These are phyloP conservation scores for Aspergillus cavernicola DNA, from an alignment of 495 filamentous ascomycete species.

Conservation along the genomic window DNA sequence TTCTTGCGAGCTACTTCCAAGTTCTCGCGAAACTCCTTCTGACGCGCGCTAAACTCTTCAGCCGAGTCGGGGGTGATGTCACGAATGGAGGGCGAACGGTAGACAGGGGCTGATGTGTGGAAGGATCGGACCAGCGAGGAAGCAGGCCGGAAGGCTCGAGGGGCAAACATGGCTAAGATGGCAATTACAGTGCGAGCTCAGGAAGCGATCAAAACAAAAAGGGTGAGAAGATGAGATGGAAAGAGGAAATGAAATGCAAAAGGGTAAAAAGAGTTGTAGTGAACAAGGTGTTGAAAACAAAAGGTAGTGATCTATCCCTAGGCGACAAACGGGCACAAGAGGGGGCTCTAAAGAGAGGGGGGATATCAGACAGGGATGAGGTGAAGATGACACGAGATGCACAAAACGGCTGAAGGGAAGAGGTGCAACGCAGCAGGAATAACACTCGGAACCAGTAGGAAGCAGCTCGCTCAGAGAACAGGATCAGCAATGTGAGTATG, in stretches of 20 bases:
- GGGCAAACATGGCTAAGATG: constrained; percentile 41
- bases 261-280: neutral
- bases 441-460: constrained; percentile 17
- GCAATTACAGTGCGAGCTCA: constrained; percentile 8
- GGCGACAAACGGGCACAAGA: constrained; percentile 13
- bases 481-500: no score
- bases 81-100: constrained; percentile 71
- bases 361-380: constrained; percentile 19
- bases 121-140: constrained; percentile 56
- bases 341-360: constrained; percentile 14
- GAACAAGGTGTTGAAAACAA: neutral
- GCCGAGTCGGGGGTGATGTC: constrained; percentile 74
- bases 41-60: constrained; percentile 70
- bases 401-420: constrained; percentile 21
- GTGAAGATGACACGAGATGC: constrained; percentile 15
- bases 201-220: constrained; percentile 4
- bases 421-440: constrained; percentile 23
- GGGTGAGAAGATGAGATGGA: no score
- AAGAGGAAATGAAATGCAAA: no score
- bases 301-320: neutral
- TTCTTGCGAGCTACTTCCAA: constrained; percentile 68
- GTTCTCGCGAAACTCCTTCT: constrained; percentile 82
- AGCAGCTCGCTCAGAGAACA: constrained; percentile 18
- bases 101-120: constrained; percentile 50
- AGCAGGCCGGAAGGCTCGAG: constrained; percentile 47